Evolutionary conservation across 805 yeast genomes (phyloP).

Genomic region (Saccharomycopsis malanga): DNA sequence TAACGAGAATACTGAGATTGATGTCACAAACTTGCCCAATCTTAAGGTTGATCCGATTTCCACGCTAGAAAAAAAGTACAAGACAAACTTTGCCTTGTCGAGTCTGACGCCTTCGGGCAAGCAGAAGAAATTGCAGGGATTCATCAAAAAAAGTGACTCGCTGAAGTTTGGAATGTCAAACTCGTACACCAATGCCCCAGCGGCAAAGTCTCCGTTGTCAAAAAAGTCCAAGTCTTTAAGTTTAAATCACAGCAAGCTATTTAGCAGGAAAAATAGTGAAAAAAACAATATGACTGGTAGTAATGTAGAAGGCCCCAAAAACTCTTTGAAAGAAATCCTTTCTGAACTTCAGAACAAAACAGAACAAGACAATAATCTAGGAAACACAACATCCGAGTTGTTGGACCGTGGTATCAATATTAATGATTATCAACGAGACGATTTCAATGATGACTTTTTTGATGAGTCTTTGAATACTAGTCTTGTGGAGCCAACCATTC

Average conservation of each 20-base stretch:
- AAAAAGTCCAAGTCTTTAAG: constrained; percentile 9
- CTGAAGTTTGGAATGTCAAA: background rate
- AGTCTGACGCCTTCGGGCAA: constrained; percentile 8
- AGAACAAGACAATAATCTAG: background rate
- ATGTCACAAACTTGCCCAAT: background rate
- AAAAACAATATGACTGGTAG: background rate
- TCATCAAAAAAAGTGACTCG: background rate
- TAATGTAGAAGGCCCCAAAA: background rate
- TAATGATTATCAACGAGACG: constrained; percentile 12
- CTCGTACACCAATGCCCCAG: background rate
- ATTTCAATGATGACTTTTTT: constrained; percentile 18
- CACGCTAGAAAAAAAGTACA: constrained; percentile 18
- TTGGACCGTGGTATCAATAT: constrained; percentile 19
- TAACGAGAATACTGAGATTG: background rate
- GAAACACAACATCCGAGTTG: constrained; percentile 18
- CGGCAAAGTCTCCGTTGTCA: background rate
- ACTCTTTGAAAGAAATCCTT: constrained; percentile 15
- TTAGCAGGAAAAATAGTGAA: background rate
- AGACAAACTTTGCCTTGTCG: constrained; percentile 15
- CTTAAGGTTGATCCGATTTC: constrained; percentile 17
- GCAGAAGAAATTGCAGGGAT: background rate
- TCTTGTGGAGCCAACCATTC: background rate
- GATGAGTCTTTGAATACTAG: constrained; percentile 10
- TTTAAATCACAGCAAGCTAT: constrained; percentile 9
- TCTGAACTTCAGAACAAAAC: constrained; percentile 5